Percentiles rank a stretch among this genome's conserved stretches.
phyloP scores from a whole-genome alignment of 2,329 filamentous ascomycete genomes.

The Aspergillus aculeatus region DNA sequence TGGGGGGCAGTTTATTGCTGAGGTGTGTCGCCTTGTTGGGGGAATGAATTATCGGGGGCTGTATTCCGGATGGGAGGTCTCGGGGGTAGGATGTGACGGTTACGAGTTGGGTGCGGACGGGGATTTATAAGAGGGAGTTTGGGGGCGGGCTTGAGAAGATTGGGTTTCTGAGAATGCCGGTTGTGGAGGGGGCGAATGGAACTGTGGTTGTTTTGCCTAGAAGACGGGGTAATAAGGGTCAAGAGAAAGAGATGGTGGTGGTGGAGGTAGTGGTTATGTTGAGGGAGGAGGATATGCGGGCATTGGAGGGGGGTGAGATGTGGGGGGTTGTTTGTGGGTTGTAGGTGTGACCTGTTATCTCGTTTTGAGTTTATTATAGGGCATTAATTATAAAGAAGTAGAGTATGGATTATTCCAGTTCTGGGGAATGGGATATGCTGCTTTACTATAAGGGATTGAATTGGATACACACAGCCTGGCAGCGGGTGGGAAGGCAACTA shows the following conservation, averaged over 20 bases:
- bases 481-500: no score
- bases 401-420: no score
- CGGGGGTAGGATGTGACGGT: constrained; percentile 14
- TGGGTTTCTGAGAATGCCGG: constrained; percentile 9
- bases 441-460: no score
- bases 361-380: no score
- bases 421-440: no score
- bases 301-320: constrained; percentile 1
- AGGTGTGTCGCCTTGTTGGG: constrained; percentile 6
- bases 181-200: constrained; percentile 12
- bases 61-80: constrained; percentile 15
- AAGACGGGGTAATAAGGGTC: background rate
- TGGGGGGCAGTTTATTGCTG: constrained; percentile 2
- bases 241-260: no score
- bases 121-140: constrained; percentile 13
- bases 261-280: constrained; percentile 8
- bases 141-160: constrained; percentile 2
- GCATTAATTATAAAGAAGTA: no score
- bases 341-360: no score
- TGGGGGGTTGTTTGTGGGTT: background rate
- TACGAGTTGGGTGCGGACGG: constrained; percentile 15
- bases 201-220: constrained; percentile 1
- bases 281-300: constrained; percentile 4
- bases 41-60: constrained; percentile 1
- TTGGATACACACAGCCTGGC: no score